phyloP scores from a whole-genome alignment of 768 basidiomycete genomes.

The Cantharellus anzutake region DNA sequence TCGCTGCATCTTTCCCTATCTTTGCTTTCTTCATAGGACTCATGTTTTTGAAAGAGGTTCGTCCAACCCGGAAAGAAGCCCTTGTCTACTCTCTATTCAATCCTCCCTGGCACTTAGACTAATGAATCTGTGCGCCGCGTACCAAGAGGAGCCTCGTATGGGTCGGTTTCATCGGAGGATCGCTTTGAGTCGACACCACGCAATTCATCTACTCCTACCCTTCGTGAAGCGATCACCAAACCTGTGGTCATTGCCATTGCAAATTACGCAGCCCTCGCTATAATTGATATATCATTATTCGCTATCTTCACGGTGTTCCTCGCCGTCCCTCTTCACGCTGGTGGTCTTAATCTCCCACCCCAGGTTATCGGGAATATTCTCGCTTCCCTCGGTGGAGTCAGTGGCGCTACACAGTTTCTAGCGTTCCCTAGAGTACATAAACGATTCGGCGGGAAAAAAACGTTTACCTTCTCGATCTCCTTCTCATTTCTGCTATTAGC shows the following conservation, averaged over 20 bases:
- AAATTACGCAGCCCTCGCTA: constrained; percentile 46
- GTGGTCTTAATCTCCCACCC: constrained; percentile 4
- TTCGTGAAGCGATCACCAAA: constrained; percentile 4
- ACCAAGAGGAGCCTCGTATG: background rate
- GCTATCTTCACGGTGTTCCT: constrained; percentile 35
- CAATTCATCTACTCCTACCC: constrained; percentile 2
- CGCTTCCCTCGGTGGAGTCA: background rate
- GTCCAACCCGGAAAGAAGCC: background rate
- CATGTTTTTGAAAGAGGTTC: constrained; percentile 6
- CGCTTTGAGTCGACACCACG: background rate
- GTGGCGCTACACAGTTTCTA: background rate
- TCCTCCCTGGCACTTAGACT: background rate
- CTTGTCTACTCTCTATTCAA: background rate
- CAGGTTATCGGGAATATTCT: constrained; percentile 3
- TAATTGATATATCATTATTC: constrained; percentile 47
- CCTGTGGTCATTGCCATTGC: constrained; percentile 36
- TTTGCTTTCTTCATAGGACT: background rate
- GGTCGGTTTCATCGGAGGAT: background rate
- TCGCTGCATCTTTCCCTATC: constrained; percentile 1
- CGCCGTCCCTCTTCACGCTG: constrained; percentile 2
- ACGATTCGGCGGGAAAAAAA: background rate
- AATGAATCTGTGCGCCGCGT: background rate
- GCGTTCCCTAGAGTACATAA: background rate
- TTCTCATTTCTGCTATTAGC: constrained; percentile 1
- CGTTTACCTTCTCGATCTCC: background rate